Evolutionary conservation across 2,329 filamentous ascomycete species (phyloP), one percentile per base, ranked within the genome.

Genomic region (Lecanosticta acicola): DNA sequence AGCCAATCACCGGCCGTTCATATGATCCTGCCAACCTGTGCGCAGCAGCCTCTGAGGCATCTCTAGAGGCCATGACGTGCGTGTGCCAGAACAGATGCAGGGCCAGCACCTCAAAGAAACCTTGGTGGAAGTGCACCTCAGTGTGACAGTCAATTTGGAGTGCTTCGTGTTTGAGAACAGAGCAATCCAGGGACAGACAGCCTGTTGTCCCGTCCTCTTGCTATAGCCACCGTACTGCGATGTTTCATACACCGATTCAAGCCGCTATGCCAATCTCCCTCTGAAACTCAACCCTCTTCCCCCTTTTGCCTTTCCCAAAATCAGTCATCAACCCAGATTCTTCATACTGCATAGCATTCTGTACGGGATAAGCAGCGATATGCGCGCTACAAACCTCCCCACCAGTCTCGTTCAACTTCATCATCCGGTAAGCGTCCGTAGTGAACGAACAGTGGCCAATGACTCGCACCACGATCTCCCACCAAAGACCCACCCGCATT

Each of bases 241-340:
- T n/a, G n/a, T n/a, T n/a, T n/a, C n/a, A n/a, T n/a, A n/a, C n/a
- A n/a, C n/a, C n/a, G n/a, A n/a, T n/a, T n/a, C n/a, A n/a, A n/a
- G n/a, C 34, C n/a, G n/a, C n/a, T n/a, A n/a, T 24, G 2, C 45
- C 60, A 13, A 63, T 46, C 32, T 50, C 49, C 38, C 60, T 55
- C 73, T 71, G 75, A 36, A 75, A 68, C 14, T 69, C 66, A 50
- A 73, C 76, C 40, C 73, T 61, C 36, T 51, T 49, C 0, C 74
- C 73, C 18, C 73, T 61, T 0, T 70, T 70, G 1, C 66, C 72
- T 45, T 76, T 73, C 73, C 73, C 59, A 48, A 77, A 66, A 4
- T 61, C 51, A 41, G 73, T 72, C 13, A 59, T 57, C 13, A 69
- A 57, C 59, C 49, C 57, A 57, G 57, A 60, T 58, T 44, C 48